These are phyloP conservation scores for Jacaranda mimosifolia DNA, from an alignment of 257 asterid species.

Conservation along the genomic window DNA sequence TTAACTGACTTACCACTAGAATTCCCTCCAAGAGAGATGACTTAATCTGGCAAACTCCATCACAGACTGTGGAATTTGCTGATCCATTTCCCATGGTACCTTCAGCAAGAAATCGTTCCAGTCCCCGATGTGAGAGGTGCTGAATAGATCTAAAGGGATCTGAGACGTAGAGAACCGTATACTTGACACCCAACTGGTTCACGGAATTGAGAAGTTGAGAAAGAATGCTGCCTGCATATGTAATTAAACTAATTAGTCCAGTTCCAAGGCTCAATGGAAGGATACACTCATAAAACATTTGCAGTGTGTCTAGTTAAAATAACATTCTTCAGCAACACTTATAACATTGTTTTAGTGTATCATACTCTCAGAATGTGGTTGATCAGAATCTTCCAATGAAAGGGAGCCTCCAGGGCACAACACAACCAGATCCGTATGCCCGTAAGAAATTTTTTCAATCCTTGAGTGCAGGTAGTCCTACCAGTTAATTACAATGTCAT, in stretches of 20 bases:
- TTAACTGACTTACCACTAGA: conserved; percentile 71
- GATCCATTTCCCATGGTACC: conserved; percentile 59
- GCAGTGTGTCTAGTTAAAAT: conserved; percentile 23
- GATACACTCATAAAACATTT: conserved; percentile 16
- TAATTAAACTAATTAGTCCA: conserved; percentile 35
- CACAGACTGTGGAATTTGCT: conserved; percentile 63
- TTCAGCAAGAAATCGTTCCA: conserved; percentile 94
- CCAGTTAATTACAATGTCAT: conserved; percentile 31
- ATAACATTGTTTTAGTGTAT: conserved; percentile 1
- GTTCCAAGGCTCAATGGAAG: conserved; percentile 22
- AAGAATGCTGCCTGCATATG: conserved; percentile 73
- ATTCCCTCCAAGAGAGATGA: conserved; percentile 92
- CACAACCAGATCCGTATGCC: conserved; percentile 70
- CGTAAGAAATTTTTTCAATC: conserved; percentile 54
- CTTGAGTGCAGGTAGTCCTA: conserved; percentile 81
- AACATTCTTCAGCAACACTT: conserved; percentile 7
- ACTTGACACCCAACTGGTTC: conserved; percentile 76
- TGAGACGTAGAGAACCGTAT: conserved; percentile 75
- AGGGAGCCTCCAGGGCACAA: conserved; percentile 66
- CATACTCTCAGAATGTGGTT: conserved; percentile 71
- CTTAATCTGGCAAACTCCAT: conserved; percentile 91
- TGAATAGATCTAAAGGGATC: conserved; percentile 70
- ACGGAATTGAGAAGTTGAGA: conserved; percentile 69
- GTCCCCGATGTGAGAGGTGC: conserved; percentile 52
- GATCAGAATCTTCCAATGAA: conserved; percentile 50